These are phyloP conservation scores for Clathrospora elynae DNA, from an alignment of 2,329 filamentous ascomycete genomes.

Conservation along the genomic window DNA sequence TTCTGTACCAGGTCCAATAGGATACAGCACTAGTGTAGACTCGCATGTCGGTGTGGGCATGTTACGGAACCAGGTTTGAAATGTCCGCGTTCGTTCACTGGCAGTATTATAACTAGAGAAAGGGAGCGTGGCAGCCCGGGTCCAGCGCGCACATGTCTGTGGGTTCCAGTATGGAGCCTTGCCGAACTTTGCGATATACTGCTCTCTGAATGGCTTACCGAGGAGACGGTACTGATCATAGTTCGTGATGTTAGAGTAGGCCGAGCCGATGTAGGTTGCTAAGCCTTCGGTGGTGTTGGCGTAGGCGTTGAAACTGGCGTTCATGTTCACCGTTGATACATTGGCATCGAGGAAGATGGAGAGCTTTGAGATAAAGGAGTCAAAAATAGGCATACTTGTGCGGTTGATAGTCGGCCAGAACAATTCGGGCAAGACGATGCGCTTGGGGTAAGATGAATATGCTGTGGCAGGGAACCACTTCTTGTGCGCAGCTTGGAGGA, in stretches of 20 bases:
- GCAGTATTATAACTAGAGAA: constrained; percentile 9
- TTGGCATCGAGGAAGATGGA: constrained; percentile 13
- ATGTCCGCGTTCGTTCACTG: constrained; percentile 7
- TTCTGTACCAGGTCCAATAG: constrained; percentile 13
- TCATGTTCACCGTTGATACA: constrained; percentile 7
- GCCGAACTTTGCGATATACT: constrained; percentile 13
- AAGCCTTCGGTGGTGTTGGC: constrained; percentile 11
- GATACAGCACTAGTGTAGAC: constrained; percentile 15
- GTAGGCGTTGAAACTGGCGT: constrained; percentile 17
- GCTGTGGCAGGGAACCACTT: constrained; percentile 9
- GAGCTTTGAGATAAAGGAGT: constrained; percentile 11
- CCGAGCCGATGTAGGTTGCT: constrained; percentile 15
- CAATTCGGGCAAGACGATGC: constrained; percentile 12
- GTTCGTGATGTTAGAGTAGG: constrained; percentile 19
- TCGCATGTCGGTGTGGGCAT: constrained; percentile 15
- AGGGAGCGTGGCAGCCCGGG: constrained; percentile 7
- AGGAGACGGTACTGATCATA: constrained; percentile 18
- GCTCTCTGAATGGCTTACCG: constrained; percentile 11
- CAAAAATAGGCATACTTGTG: constrained; percentile 17
- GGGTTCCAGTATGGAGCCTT: constrained; percentile 19
- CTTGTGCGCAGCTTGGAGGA: constrained; percentile 18
- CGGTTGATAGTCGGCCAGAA: constrained; percentile 17
- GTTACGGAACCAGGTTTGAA: constrained; percentile 10
- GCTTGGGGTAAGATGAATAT: constrained; percentile 13
- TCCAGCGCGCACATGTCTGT: constrained; percentile 14